Percentiles rank a stretch among this genome's conserved stretches.
Evolutionary conservation across 768 basidiomycete species (phyloP).

Genomic region (Boletellus ananiceps): DNA sequence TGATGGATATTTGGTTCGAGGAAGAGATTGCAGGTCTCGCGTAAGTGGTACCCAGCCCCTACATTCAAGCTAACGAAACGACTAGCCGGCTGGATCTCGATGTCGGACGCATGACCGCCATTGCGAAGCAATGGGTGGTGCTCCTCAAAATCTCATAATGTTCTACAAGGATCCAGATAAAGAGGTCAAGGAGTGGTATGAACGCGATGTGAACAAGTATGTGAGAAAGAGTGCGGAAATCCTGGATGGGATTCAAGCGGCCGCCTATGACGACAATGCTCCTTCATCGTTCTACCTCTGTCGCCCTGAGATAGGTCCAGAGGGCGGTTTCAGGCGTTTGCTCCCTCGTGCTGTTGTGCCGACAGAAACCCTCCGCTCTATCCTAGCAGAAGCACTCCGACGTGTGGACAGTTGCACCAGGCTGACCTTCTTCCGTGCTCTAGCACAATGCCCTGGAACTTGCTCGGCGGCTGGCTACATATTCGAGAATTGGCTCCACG

Average conservation of each 20-base stretch:
- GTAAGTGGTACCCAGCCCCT: neutral
- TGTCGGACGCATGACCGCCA: neutral
- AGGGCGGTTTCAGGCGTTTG: neutral
- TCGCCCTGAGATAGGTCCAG: neutral
- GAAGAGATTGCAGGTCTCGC: neutral
- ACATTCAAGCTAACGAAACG: neutral
- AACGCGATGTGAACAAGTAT: neutral
- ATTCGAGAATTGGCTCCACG: neutral
- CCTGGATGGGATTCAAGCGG: too few species aligned
- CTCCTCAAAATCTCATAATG: neutral
- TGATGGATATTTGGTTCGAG: constrained; percentile 3
- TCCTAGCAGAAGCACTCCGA: neutral
- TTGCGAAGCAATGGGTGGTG: neutral
- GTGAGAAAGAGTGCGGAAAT: neutral
- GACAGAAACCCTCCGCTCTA: neutral
- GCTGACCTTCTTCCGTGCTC: neutral
- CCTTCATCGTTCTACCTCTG: neutral
- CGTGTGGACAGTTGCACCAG: neutral
- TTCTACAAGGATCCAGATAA: neutral
- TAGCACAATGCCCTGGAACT: too few species aligned
- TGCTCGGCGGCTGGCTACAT: neutral
- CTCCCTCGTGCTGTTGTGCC: neutral
- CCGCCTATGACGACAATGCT: too few species aligned
- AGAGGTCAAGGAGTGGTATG: neutral
- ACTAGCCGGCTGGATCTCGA: neutral